phyloP scores from a whole-genome alignment of 352 stramenopile genomes.

The Phytophthora podocarpi region DNA sequence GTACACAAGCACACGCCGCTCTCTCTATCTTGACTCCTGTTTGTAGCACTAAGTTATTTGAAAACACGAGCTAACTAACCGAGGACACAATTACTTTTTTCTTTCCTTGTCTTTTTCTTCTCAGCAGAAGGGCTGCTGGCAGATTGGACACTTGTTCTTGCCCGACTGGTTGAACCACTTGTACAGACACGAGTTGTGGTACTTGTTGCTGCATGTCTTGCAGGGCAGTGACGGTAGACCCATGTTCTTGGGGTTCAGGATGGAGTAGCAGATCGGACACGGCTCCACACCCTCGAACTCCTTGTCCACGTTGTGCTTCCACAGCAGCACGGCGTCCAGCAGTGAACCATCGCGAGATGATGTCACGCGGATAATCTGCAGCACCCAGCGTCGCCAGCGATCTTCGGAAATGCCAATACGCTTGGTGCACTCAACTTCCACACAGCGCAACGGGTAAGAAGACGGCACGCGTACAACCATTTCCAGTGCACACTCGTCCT shows the following conservation, averaged over 20 bases:
- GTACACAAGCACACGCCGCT: slow-evolving; percentile 11
- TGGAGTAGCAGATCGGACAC: slow-evolving; percentile 93
- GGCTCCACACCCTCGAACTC: slow-evolving; percentile 93
- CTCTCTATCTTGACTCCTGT: slow-evolving; percentile 36
- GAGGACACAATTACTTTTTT: slow-evolving; percentile 2
- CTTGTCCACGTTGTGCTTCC: slow-evolving; percentile 93
- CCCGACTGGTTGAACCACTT: slow-evolving; percentile 95
- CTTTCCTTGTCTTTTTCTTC: neutral
- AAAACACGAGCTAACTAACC: slow-evolving; percentile 27
- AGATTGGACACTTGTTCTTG: slow-evolving; percentile 95
- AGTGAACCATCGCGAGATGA: slow-evolving; percentile 90
- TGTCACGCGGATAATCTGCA: slow-evolving; percentile 93
- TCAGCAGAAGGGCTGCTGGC: slow-evolving; percentile 90
- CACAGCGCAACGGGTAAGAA: slow-evolving; percentile 89
- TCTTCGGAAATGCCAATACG: slow-evolving; percentile 91
- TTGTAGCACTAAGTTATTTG: slow-evolving; percentile 45
- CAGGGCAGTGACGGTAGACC: slow-evolving; percentile 86
- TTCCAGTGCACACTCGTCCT: slow-evolving; percentile 92
- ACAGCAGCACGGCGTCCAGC: slow-evolving; percentile 91
- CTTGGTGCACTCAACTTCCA: slow-evolving; percentile 92
- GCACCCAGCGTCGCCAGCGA: slow-evolving; percentile 91
- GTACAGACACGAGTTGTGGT: slow-evolving; percentile 94
- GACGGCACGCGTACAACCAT: slow-evolving; percentile 90
- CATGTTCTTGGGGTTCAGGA: slow-evolving; percentile 92
- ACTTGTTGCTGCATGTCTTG: slow-evolving; percentile 93